Evolutionary conservation across 768 basidiomycete species (phyloP).

Genomic region (Postia placenta): DNA sequence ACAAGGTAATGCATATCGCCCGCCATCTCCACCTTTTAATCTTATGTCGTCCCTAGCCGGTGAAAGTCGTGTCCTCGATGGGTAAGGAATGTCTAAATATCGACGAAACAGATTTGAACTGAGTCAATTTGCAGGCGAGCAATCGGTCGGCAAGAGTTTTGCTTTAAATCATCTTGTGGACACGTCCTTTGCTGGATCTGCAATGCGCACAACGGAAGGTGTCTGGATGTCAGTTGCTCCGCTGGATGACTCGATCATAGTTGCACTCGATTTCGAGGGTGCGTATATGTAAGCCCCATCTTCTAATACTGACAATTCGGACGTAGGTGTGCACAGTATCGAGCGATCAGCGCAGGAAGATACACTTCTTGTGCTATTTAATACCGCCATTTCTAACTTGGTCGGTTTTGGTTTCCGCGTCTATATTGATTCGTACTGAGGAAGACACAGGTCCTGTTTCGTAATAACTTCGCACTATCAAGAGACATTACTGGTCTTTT

Average conservation of each 20-base stretch:
- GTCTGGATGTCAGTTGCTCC: slow-evolving; percentile 67
- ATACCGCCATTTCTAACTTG: slow-evolving; percentile 59
- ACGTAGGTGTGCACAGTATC: slow-evolving; percentile 54
- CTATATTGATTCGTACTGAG: neutral
- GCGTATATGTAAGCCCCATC: neutral
- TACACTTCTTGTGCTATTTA: slow-evolving; percentile 56
- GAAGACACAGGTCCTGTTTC: slow-evolving; percentile 47
- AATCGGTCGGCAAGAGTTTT: slow-evolving; percentile 60
- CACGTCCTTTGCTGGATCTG: slow-evolving; percentile 60
- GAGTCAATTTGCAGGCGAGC: slow-evolving; percentile 45
- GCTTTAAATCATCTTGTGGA: slow-evolving; percentile 55
- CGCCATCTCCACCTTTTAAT: neutral
- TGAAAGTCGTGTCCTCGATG: slow-evolving; percentile 64
- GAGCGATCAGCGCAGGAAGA: slow-evolving; percentile 62
- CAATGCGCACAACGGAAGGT: slow-evolving; percentile 61
- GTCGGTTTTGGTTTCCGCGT: slow-evolving; percentile 14
- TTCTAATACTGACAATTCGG: neutral
- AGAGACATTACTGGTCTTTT: slow-evolving; percentile 57
- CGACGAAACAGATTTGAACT: no score
- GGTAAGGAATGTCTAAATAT: no score
- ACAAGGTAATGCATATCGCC: slow-evolving; percentile 37
- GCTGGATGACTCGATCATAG: slow-evolving; percentile 45
- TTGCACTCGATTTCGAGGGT: slow-evolving; percentile 65
- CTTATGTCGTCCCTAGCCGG: slow-evolving; percentile 36
- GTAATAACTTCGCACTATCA: slow-evolving; percentile 60